phyloP scores from a whole-genome alignment of 1,284 basidiomycete genomes.

The Marasmius fiardii region DNA sequence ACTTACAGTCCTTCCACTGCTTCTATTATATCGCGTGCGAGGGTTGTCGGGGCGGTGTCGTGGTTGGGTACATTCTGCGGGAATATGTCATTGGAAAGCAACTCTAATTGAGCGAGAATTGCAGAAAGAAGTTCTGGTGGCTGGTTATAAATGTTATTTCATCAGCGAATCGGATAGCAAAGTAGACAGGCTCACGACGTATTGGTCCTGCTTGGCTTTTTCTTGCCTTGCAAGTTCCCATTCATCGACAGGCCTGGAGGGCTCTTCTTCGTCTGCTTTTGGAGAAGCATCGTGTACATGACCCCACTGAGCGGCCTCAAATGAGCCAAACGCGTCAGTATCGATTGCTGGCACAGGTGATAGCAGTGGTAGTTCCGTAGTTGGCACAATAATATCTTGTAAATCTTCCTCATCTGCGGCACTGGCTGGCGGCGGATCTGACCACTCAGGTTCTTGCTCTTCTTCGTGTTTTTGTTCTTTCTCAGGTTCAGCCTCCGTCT shows the following conservation, averaged over 20 bases:
- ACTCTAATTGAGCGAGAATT: background rate
- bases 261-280: background rate
- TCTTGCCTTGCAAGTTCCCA: conserved; percentile 1
- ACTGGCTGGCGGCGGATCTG: background rate
- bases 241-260: background rate
- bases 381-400: background rate
- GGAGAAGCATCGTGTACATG: background rate
- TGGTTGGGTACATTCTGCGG: background rate
- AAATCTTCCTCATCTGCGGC: background rate
- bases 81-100: background rate
- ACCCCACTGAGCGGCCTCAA: conserved; percentile 1
- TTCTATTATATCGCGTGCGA: background rate
- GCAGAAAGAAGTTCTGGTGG: background rate
- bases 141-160: background rate
- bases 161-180: background rate
- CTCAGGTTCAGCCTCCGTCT: background rate
- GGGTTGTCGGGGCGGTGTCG: background rate
- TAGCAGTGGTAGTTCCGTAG: background rate
- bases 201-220: background rate
- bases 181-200: background rate
- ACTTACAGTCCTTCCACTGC: background rate
- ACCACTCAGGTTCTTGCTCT: background rate
- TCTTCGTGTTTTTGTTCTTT: background rate
- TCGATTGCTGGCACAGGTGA: background rate
- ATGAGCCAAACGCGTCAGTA: background rate